These are phyloP conservation scores for Clonostachys byssicola DNA, from an alignment of 2,329 filamentous ascomycete genomes.

Conservation along the genomic window DNA sequence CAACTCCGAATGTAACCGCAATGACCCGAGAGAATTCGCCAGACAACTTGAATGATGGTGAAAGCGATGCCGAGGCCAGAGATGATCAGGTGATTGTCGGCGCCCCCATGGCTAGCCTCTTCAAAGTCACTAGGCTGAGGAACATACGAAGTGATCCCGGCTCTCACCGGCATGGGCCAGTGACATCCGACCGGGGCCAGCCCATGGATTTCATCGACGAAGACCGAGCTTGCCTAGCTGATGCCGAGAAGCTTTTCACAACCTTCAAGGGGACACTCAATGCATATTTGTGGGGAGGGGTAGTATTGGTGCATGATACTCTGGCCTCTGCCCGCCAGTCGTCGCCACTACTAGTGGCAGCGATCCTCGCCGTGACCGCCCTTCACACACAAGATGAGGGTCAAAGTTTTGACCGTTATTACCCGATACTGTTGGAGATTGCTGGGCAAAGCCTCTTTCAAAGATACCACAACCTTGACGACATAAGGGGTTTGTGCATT, in stretches of 20 bases:
- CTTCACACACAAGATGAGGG: conserved; percentile 25
- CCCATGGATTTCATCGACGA: conserved; percentile 19
- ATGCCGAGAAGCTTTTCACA: conserved; percentile 15
- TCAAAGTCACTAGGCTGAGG: conserved; percentile 21
- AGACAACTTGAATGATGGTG: conserved; percentile 7
- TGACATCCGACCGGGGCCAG: conserved; percentile 4
- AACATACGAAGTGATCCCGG: conserved; percentile 20
- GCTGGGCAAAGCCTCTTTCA: conserved; percentile 56
- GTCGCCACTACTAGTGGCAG: conserved; percentile 18
- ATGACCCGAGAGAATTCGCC: conserved; percentile 25
- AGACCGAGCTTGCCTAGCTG: conserved; percentile 13
- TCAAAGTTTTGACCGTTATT: conserved; percentile 49
- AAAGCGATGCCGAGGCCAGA: conserved; percentile 6
- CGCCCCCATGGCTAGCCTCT: conserved; percentile 24
- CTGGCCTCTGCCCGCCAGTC: conserved; percentile 18
- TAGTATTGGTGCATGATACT: conserved; percentile 18
- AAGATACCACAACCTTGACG: conserved; percentile 45
- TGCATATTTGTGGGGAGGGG: conserved; percentile 23
- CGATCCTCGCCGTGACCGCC: conserved; percentile 23
- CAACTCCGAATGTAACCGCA: conserved; percentile 32
- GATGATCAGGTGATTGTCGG: conserved; percentile 16
- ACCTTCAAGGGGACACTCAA: conserved; percentile 12
- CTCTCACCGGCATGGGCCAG: conserved; percentile 1
- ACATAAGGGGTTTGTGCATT: conserved; percentile 56
- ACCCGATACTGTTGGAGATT: conserved; percentile 51